Evolutionary conservation across 2,329 filamentous ascomycete species (phyloP).

Genomic region (Spiromastix sp.): DNA sequence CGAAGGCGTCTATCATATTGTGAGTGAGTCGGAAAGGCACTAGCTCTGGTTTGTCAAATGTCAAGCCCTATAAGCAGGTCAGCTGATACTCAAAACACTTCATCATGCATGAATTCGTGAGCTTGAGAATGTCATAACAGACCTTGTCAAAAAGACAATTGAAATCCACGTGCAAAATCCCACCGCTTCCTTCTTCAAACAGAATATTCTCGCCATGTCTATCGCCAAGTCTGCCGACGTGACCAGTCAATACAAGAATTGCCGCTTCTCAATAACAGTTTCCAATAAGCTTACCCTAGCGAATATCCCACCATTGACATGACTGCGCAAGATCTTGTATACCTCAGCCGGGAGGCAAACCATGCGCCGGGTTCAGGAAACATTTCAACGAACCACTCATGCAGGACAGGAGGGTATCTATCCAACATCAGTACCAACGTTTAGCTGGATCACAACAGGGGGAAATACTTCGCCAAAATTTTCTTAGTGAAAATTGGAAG

Average conservation of each 20-base stretch:
- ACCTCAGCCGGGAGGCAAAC: slow-evolving; percentile 80
- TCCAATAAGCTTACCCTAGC: slow-evolving; percentile 46
- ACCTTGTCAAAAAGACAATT: slow-evolving; percentile 96
- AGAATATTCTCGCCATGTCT: slow-evolving; percentile 96
- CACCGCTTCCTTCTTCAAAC: slow-evolving; percentile 85
- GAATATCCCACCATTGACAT: slow-evolving; percentile 99
- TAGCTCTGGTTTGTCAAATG: slow-evolving; percentile 85
- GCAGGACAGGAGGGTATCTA: slow-evolving; percentile 71
- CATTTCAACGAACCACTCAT: slow-evolving; percentile 90
- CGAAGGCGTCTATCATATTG: slow-evolving; percentile 98
- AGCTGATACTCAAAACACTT: no score
- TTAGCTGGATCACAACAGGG: background rate
- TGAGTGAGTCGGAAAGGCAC: slow-evolving; percentile 96
- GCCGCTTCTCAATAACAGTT: no score
- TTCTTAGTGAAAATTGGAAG: slow-evolving; percentile 60
- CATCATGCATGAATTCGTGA: no score
- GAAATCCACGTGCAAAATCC: slow-evolving; percentile 96
- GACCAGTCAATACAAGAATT: no score
- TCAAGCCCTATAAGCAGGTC: slow-evolving; percentile 49
- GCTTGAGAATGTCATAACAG: slow-evolving; percentile 4
- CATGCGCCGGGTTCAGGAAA: slow-evolving; percentile 88
- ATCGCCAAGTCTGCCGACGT: slow-evolving; percentile 63
- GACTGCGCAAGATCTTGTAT: slow-evolving; percentile 88
- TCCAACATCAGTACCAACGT: slow-evolving; percentile 9
- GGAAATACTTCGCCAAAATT: slow-evolving; percentile 37